A percentile compares a stretch with the other conserved stretches of the same genome.
Conservation (phyloP, 345 rosid species). For the Pugionium dolabratum region DNA sequence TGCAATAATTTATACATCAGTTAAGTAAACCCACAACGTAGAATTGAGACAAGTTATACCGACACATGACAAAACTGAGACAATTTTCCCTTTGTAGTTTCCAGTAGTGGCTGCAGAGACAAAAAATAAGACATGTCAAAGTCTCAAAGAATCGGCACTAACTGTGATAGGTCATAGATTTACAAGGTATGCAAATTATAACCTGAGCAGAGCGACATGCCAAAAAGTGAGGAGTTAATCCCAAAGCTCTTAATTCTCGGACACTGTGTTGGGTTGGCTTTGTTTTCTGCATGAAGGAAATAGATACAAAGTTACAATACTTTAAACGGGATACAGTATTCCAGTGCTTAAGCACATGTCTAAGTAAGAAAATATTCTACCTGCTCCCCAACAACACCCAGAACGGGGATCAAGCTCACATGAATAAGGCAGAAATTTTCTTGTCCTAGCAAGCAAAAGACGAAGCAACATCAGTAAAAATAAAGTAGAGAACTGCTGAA, state of each 20-base stretch:
- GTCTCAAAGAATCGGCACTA: constrained; percentile 3
- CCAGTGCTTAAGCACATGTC: background rate
- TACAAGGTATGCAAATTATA: background rate
- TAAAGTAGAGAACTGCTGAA: constrained; percentile 20
- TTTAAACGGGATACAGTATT: background rate
- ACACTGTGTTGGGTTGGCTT: constrained; percentile 96
- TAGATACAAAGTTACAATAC: background rate
- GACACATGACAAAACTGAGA: constrained; percentile 96
- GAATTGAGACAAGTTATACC: constrained; percentile 48
- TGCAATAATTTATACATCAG: constrained; percentile 22
- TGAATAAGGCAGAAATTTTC: constrained; percentile 93
- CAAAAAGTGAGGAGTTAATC: constrained; percentile 86
- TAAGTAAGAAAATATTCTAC: constrained; percentile 43
- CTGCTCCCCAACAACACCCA: constrained; percentile 97
- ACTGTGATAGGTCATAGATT: constrained; percentile 10
- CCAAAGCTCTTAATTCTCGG: constrained; percentile 89
- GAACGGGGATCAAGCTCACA: constrained; percentile 94
- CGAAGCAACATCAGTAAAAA: constrained; percentile 31
- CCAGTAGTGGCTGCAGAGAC: constrained; percentile 68
- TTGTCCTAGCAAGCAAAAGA: constrained; percentile 56
- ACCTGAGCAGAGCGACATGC: constrained; percentile 94
- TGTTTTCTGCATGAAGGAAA: constrained; percentile 53
- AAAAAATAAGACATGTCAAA: constrained; percentile 10
- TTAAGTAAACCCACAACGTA: constrained; percentile 29
- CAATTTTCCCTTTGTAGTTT: constrained; percentile 77